Evolutionary conservation across 352 stramenopile genomes (phyloP).

Genomic region (Globisporangium ultimum): DNA sequence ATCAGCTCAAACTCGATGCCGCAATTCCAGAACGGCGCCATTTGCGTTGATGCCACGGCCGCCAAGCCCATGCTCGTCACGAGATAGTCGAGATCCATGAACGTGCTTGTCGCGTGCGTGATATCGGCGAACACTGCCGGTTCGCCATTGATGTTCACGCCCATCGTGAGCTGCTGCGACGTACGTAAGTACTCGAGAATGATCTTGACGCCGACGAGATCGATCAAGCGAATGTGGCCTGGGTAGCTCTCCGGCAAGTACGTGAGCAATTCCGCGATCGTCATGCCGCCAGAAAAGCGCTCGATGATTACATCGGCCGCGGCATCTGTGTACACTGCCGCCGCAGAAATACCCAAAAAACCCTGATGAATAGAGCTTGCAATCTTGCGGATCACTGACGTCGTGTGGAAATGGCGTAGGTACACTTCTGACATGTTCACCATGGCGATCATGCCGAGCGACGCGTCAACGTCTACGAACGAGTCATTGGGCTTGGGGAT

Average conservation of each 20-base stretch:
- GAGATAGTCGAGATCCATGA: constrained; percentile 31
- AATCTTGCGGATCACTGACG: constrained; percentile 28
- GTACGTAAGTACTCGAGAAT: constrained; percentile 23
- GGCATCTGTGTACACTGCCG: constrained; percentile 22
- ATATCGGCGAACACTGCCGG: constrained; percentile 36
- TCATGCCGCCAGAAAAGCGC: constrained; percentile 24
- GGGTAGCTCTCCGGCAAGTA: constrained; percentile 22
- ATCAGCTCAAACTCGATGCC: constrained; percentile 37
- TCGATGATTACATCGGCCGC: constrained; percentile 22
- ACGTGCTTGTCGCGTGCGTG: constrained; percentile 22
- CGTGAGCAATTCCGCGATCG: constrained; percentile 16
- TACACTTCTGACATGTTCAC: constrained; percentile 26
- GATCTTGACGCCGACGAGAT: constrained; percentile 22
- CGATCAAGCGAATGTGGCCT: constrained; percentile 25
- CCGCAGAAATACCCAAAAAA: constrained; percentile 15
- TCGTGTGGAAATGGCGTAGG: constrained; percentile 33
- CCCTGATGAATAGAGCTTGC: constrained; percentile 37
- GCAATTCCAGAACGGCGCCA: constrained; percentile 44
- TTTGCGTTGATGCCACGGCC: constrained; percentile 24
- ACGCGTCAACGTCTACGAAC: background rate
- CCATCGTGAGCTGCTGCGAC: constrained; percentile 31
- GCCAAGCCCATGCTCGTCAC: constrained; percentile 34
- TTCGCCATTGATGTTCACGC: constrained; percentile 34
- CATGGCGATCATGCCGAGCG: constrained; percentile 6
- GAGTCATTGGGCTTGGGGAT: constrained; percentile 4